Percentiles rank a stretch among this genome's conserved stretches.
Conservation (phyloP, 305 asterid genomes). For the Withania somnifera region DNA sequence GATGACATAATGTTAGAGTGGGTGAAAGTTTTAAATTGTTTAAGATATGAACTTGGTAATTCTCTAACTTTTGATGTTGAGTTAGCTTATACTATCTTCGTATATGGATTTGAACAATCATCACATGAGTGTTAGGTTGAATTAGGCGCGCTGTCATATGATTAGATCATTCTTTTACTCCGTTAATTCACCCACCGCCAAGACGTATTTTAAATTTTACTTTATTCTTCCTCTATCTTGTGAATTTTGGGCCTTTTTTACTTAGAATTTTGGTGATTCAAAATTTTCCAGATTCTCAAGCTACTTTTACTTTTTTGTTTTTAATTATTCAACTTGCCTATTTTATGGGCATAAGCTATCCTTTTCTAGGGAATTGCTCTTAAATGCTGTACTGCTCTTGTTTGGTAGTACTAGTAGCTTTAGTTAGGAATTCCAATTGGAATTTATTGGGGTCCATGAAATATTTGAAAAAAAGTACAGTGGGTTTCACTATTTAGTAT, state of each 20-base stretch:
- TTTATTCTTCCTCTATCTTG: neutral
- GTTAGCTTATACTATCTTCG: too few relatives aligned
- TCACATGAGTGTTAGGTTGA: too few relatives aligned
- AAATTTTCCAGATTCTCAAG: neutral
- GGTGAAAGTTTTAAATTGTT: too few relatives aligned
- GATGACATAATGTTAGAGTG: too few relatives aligned
- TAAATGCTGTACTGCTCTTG: neutral
- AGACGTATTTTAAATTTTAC: neutral
- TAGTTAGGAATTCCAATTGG: neutral
- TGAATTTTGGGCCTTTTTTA: neutral
- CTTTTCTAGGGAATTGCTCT: neutral
- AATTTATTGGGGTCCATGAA: slow-evolving; percentile 3
- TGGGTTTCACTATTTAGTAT: neutral
- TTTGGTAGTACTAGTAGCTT: neutral
- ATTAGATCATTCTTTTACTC: neutral
- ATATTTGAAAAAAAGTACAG: neutral
- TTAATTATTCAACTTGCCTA: neutral
- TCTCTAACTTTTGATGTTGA: too few relatives aligned
- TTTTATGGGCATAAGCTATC: neutral
- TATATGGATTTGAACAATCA: too few relatives aligned
- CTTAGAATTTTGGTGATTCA: neutral
- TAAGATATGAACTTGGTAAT: too few relatives aligned
- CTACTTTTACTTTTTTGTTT: neutral
- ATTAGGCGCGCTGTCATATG: too few relatives aligned
- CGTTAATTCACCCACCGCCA: neutral